Conservation (phyloP, 345 rosid genomes). For the Arabis alpina region DNA sequence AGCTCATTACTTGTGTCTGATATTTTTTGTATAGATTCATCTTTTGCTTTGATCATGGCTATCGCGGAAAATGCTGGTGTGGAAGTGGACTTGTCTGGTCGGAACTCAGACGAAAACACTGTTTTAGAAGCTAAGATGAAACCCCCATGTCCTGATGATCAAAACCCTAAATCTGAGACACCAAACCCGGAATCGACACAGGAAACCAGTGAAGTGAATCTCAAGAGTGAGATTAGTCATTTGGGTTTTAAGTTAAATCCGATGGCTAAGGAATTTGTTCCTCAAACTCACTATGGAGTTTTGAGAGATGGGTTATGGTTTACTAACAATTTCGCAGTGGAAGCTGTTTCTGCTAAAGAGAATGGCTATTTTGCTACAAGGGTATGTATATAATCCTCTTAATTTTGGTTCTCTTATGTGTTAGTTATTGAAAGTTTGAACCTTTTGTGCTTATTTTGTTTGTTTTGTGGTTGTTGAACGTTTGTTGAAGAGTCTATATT, state of each 20-base stretch:
- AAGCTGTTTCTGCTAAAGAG: slow-evolving; percentile 49
- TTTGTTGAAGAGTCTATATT: too few species aligned
- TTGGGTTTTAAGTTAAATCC: slow-evolving; percentile 74
- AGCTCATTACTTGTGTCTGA: background rate
- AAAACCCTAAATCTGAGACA: slow-evolving; percentile 49
- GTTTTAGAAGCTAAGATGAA: slow-evolving; percentile 48
- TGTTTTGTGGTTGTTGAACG: too few species aligned
- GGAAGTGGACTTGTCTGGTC: slow-evolving; percentile 60
- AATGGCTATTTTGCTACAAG: slow-evolving; percentile 58
- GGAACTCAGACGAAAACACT: slow-evolving; percentile 50
- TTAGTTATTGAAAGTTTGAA: too few species aligned
- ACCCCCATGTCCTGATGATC: slow-evolving; percentile 45
- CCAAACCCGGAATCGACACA: slow-evolving; percentile 39
- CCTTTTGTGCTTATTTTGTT: too few species aligned
- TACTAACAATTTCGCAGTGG: slow-evolving; percentile 55
- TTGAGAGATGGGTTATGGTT: slow-evolving; percentile 34
- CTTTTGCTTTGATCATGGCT: slow-evolving; percentile 60
- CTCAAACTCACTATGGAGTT: slow-evolving; percentile 46
- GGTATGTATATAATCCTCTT: slow-evolving; percentile 48
- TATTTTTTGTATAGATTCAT: slow-evolving; percentile 15
- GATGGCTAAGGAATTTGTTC: slow-evolving; percentile 82
- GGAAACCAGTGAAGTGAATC: slow-evolving; percentile 30
- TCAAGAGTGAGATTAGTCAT: slow-evolving; percentile 64
- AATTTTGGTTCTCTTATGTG: background rate
- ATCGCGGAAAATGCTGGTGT: slow-evolving; percentile 77